Base-by-base conservation (phyloP, 345 rosid species). In the Populus tremula region DNA sequence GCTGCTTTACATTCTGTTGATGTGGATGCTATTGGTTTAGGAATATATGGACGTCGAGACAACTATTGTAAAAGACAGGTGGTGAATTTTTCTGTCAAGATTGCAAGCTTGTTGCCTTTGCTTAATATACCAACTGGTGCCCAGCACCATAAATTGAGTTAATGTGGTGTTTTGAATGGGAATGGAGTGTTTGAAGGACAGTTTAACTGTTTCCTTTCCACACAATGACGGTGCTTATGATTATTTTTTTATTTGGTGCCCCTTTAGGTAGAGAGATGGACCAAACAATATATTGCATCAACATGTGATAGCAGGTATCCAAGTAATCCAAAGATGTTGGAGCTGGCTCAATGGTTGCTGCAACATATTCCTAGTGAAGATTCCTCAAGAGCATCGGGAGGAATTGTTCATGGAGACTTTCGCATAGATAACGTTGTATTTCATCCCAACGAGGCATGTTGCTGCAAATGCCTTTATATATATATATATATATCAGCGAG, bases 371-470 rank as follows among this genome's bases (percentile, higher is more conserved):
- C 99, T 29, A 53, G 67, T 0, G 97, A 93, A 84, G 98, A 95
- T 90, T 88, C 91, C 73, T 83, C 91, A 3, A 91, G 94, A 68
- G 5, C 35, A 33, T 33, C 35, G 5, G 87, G 85, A 43, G 98
- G 99, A 78, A 84, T 95, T 71, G 99, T 91, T 80, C 99, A 95
- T 72, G 99, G 99, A 71, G 99, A 95, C 83, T 95, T 91, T 78
- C 98, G 94, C 79, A 86, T 95, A 77, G 99, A 95, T 81, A 95
- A 95, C 80, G 83, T 95, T 64, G 94, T 93, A 14, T 93, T 93
- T 86, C 99, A 95, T 89, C 97, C 94, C 41, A 82, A 38, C 49
- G 94, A 95, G 97, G 99, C 92, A 64, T 61, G 80, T 72, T 77
- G 59, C 62, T 65, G 63, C 70, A 50, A 66, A 73, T 16, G 8